Base-by-base conservation (phyloP, 495 filamentous ascomycete genomes). In the Trypethelium eluteriae region DNA sequence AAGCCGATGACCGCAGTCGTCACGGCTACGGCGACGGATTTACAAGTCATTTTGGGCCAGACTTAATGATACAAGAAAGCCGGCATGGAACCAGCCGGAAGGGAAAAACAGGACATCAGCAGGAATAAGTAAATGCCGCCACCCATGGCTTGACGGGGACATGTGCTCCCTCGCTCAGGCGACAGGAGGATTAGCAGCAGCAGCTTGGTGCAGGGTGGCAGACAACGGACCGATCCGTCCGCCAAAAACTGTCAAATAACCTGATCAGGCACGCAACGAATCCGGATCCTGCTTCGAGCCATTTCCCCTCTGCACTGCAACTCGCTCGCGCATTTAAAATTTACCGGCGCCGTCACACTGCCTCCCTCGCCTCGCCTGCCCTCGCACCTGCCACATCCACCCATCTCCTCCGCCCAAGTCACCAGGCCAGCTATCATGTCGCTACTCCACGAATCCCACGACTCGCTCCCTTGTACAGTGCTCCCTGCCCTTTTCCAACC, bases 21-120 rank as follows among this genome's bases (percentile, higher is more conserved):
- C n/a, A 72, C 16, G 41, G 67, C 72, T 41, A 69, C 67, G 6
- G 63, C 65, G 67, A 71, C 32, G 65, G 70, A 68, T 69, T 70
- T 70, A 59, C 67, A 71, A 57, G 69, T 70, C 71, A 73, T 74
- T 46, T 64, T 18, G 44, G 66, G 7, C 49, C 25, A 25, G 25
- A 25, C 25, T 25, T 25, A 25, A 25, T 25, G 25, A 25, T 53
- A 14, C 49, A 49, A 47, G 3, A 53, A n/a, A 18, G 49, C n/a
- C 49, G 11, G n/a, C 49, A 53, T 53, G 11, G 49, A 53, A n/a
- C 16, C 49, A 53, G 49, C 49, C 36, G 25, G 32, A 18, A 53
- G 18, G 32, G 25, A 36, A 14, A 34, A 59, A 5, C 53, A 59
- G 53, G 53, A 59, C 36, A 34, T 59, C 53, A 34, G 18, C 25